These are phyloP conservation scores for Ophiobolus disseminans DNA, from an alignment of 2,329 filamentous ascomycete genomes.

Conservation along the genomic window DNA sequence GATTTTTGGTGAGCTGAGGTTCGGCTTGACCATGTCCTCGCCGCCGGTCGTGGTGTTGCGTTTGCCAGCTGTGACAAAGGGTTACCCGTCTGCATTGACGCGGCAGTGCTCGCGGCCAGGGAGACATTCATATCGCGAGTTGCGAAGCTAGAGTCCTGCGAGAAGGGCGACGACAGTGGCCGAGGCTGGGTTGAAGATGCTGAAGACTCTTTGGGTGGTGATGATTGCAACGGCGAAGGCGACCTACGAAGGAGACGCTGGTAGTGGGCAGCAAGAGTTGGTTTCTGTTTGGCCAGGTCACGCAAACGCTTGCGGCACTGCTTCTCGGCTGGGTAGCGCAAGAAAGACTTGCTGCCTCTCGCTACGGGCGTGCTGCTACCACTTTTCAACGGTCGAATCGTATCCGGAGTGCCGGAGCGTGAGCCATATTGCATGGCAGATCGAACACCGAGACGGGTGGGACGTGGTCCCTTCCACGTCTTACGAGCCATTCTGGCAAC, in stretches of 20 bases:
- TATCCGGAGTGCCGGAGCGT: constrained; percentile 53
- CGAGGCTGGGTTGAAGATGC: constrained; percentile 48
- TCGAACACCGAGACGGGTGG: constrained; percentile 36
- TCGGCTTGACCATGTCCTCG: constrained; percentile 53
- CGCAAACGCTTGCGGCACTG: constrained; percentile 66
- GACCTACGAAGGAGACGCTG: constrained; percentile 67
- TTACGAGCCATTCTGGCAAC: constrained; percentile 67
- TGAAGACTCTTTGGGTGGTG: constrained; percentile 42
- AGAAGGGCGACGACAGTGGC: constrained; percentile 49
- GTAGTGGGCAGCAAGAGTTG: constrained; percentile 69
- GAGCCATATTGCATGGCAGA: constrained; percentile 21
- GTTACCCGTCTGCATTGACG: constrained; percentile 59
- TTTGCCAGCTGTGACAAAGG: constrained; percentile 56
- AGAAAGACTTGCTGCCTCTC: constrained; percentile 45
- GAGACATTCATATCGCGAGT: constrained; percentile 60
- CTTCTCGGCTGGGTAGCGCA: constrained; percentile 64
- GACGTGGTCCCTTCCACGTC: constrained; percentile 62
- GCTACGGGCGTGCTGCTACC: constrained; percentile 58
- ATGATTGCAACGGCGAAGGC: constrained; percentile 63
- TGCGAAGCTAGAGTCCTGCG: constrained; percentile 48
- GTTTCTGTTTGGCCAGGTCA: constrained; percentile 66
- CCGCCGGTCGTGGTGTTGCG: constrained; percentile 42
- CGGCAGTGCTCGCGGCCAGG: constrained; percentile 58
- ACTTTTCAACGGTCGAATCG: constrained; percentile 51
- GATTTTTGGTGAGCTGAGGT: constrained; percentile 61